Evolutionary conservation across 2,329 filamentous ascomycete species (phyloP).

Genomic region (Arthrocladium fulminans): DNA sequence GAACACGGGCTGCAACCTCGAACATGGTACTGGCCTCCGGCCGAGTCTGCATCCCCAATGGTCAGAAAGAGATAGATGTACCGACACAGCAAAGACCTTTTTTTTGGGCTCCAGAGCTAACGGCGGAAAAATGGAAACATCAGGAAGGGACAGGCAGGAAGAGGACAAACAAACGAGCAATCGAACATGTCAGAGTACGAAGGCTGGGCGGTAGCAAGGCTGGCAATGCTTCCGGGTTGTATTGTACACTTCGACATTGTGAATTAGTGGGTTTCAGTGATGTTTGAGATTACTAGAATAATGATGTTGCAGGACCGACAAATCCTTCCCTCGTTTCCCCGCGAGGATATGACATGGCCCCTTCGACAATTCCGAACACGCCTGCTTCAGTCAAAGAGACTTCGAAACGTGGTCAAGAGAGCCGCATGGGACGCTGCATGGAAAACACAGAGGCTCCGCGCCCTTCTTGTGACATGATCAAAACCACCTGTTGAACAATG

Average conservation of each 20-base stretch:
- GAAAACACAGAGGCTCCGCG: background rate
- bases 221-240: background rate
- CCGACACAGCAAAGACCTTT: background rate
- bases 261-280: constrained; percentile 4
- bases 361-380: background rate
- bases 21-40: background rate
- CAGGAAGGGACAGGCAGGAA: background rate
- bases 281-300: constrained; percentile 1
- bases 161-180: background rate
- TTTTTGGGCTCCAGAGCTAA: constrained; percentile 4
- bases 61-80: background rate
- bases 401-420: too few species aligned
- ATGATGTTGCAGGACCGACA: constrained; percentile 1
- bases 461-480: constrained; percentile 1
- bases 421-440: too few species aligned
- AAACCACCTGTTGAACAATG: background rate
- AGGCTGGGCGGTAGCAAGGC: background rate
- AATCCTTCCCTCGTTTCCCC: background rate
- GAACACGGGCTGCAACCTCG: constrained; percentile 9
- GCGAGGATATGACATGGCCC: background rate
- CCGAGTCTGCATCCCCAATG: background rate
- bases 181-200: constrained; percentile 5
- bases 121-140: background rate
- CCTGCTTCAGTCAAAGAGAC: background rate
- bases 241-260: constrained; percentile 1